Conservation (phyloP, 306 rosid species). For the Pyrus bretschneideri region DNA sequence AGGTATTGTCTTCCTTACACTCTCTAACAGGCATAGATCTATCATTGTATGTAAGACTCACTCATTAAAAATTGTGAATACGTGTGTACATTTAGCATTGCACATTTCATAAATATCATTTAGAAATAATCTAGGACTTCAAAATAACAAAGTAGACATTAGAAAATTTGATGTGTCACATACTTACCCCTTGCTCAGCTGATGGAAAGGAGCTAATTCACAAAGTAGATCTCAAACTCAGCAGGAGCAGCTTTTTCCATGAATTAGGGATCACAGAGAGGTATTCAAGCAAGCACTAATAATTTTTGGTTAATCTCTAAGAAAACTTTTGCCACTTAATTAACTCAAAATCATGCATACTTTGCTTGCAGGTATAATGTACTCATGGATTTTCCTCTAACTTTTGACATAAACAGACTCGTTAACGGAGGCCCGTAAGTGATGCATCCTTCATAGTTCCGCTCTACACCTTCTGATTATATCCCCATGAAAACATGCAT, state of each 20-base stretch:
- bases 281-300: slow-evolving; percentile 18
- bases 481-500: not conserved
- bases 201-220: slow-evolving; percentile 58
- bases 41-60: too few relatives aligned
- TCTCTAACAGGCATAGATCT: too few relatives aligned
- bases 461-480: not conserved
- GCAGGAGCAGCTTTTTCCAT: slow-evolving; percentile 40
- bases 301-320: not conserved
- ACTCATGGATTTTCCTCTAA: slow-evolving; percentile 63
- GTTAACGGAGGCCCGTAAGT: slow-evolving; percentile 63
- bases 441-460: not conserved
- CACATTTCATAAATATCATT: too few relatives aligned
- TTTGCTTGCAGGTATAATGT: slow-evolving; percentile 47
- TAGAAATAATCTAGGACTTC: too few relatives aligned
- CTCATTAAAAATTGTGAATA: too few relatives aligned
- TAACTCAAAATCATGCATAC: not conserved
- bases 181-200: slow-evolving; percentile 25
- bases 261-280: slow-evolving; percentile 64
- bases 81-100: too few relatives aligned
- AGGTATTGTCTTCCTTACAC: slow-evolving; percentile 28
- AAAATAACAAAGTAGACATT: not conserved
- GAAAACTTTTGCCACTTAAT: not conserved
- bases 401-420: slow-evolving; percentile 47
- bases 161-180: not conserved
- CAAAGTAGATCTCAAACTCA: slow-evolving; percentile 46